Percentiles rank a stretch among this genome's conserved stretches.
Conservation (phyloP, 2,329 filamentous ascomycete species). For the Ceratocystis alfenasii region DNA sequence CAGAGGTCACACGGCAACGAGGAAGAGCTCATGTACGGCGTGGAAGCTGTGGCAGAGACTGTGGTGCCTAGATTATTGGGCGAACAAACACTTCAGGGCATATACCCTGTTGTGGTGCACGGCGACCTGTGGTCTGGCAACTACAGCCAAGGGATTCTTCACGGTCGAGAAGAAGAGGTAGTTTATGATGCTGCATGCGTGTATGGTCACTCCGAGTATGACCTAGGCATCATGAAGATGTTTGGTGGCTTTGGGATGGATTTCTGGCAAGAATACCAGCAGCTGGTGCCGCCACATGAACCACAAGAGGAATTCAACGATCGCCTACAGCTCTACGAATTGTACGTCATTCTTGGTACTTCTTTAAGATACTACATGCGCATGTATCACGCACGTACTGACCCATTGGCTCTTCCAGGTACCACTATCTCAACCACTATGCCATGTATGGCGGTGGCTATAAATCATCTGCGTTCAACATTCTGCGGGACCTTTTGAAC, state of each 20-base stretch:
- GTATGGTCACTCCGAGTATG: constrained; percentile 81
- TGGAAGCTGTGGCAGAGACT: constrained; percentile 49
- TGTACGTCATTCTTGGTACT: constrained; percentile 45
- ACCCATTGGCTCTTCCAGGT: constrained; percentile 36
- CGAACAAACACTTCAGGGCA: constrained; percentile 49
- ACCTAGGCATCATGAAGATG: constrained; percentile 91
- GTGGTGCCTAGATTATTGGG: constrained; percentile 70
- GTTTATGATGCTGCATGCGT: constrained; percentile 71
- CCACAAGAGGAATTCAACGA: constrained; percentile 78
- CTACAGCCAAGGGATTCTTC: constrained; percentile 53
- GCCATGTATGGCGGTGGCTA: constrained; percentile 76
- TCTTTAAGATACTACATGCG: not conserved
- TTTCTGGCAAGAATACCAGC: constrained; percentile 70
- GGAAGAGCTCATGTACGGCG: constrained; percentile 41
- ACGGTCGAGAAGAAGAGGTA: constrained; percentile 50
- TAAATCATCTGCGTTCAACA: constrained; percentile 59
- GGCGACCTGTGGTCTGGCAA: constrained; percentile 95
- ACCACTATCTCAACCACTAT: constrained; percentile 84
- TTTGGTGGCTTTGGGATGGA: constrained; percentile 70
- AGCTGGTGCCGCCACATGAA: constrained; percentile 64
- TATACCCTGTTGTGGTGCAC: constrained; percentile 72
- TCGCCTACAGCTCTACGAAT: constrained; percentile 65
- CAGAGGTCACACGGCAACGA: constrained; percentile 16
- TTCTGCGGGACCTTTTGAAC: constrained; percentile 60
- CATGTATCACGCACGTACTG: constrained; percentile 21